Evolutionary conservation across 768 basidiomycete species (phyloP), one percentile per base, ranked within the genome.

Genomic region (Galerina marginata): DNA sequence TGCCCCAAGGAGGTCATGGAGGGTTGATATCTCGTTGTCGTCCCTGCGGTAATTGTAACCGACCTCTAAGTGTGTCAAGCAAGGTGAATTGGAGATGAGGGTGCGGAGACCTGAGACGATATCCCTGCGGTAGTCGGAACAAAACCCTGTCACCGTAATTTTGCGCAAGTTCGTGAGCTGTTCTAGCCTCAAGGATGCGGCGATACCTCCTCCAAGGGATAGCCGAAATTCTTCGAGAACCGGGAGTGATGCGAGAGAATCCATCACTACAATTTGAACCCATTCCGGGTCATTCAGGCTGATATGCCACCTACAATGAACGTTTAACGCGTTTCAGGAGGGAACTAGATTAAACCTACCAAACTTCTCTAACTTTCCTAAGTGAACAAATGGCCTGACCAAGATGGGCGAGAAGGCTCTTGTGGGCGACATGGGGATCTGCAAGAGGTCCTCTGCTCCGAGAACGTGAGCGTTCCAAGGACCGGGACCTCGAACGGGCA

Each of bases 181-280:
- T 43, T 65, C 66, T 16, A 67, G 54, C 10, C 54, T 62, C 7
- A 67, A 42, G 6, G 66, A 61, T 3, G 61, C 29, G 6, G 66
- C 60, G 2, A 59, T 39, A 1, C 56, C 66, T 2, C 66, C 66
- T 5, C 63, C 66, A 7, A 67, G 54, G 14, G 66, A 67, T 10
- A 67, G 60, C 12, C 62, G 61, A 4, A 67, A 53, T 6, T 60
- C 59, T 16, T 53, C 44, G 6, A 67, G 56, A 39, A 47, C 56
- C 1, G 66, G 66, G 33, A 67, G 57, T 11, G 63, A 61, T 3
- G 59, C 56, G 15, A 67, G 66, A 9, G 64, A 59, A 43, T 67
- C 66, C 66, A 67, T 67, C 2, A 67, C 66, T 25, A 65, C 63
- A 20, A 63, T 63, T 47, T 67, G 59, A 11, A 57, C 61, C 66